Evolutionary conservation across 352 stramenopile species (phyloP).

Genomic region (Pythium aquatile): DNA sequence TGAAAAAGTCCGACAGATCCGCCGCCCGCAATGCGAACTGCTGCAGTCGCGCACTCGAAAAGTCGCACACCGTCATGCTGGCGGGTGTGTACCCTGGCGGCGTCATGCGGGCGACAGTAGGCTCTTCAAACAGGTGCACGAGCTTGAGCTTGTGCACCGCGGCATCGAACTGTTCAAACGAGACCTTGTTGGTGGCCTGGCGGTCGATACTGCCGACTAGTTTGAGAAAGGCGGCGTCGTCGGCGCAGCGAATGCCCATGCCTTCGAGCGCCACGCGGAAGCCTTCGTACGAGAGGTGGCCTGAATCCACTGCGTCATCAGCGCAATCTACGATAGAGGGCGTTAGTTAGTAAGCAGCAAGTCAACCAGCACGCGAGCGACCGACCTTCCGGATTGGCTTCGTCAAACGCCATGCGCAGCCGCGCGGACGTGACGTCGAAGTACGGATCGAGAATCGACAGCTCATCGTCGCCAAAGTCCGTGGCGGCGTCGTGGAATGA

Average conservation of each 20-base stretch:
- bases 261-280: slow-evolving; percentile 60
- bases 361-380: not conserved
- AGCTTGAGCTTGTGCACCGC: slow-evolving; percentile 86
- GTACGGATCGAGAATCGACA: slow-evolving; percentile 84
- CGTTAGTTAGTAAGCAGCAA: not conserved
- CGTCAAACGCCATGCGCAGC: slow-evolving; percentile 68
- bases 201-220: slow-evolving; percentile 70
- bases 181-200: slow-evolving; percentile 40
- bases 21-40: slow-evolving; percentile 54
- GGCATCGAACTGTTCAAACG: slow-evolving; percentile 73
- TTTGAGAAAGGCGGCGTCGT: slow-evolving; percentile 70
- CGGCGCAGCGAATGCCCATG: slow-evolving; percentile 69
- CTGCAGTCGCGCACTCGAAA: slow-evolving; percentile 69
- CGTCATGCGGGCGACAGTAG: slow-evolving; percentile 56
- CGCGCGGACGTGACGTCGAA: slow-evolving; percentile 82
- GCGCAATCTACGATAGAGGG: not conserved
- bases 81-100: slow-evolving; percentile 48
- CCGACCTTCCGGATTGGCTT: slow-evolving; percentile 47
- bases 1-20: slow-evolving; percentile 74
- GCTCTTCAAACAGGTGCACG: slow-evolving; percentile 83
- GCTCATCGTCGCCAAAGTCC: slow-evolving; percentile 54
- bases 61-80: slow-evolving; percentile 73
- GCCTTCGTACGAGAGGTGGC: slow-evolving; percentile 50
- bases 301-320: slow-evolving; percentile 24
- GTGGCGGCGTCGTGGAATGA: slow-evolving; percentile 46